Conservation (phyloP, 192 early-diverging fungal species). For the Rhizophagus clarus region DNA sequence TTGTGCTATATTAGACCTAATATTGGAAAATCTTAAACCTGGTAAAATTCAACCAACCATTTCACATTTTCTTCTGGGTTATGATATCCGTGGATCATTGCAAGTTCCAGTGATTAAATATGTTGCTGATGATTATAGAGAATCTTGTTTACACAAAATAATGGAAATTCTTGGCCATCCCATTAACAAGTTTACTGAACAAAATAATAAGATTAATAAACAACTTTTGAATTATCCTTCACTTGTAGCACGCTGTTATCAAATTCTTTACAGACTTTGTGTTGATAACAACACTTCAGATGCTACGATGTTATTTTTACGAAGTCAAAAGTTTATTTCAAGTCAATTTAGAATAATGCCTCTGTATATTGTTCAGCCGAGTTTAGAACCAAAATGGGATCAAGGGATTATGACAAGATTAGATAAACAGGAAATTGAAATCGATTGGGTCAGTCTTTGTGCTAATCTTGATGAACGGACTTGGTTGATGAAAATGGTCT, state of each 20-base stretch:
- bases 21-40: conserved; percentile 72
- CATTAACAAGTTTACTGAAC: conserved; percentile 37
- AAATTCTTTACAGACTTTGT: conserved; percentile 84
- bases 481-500: conserved; percentile 86
- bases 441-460: conserved; percentile 41
- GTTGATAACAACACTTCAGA: conserved; percentile 65
- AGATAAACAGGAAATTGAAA: conserved; percentile 33
- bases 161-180: conserved; percentile 61
- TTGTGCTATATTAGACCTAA: conserved; percentile 81
- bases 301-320: conserved; percentile 76
- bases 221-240: conserved; percentile 65
- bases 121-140: conserved; percentile 41
- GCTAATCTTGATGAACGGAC: conserved; percentile 81
- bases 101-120: conserved; percentile 31
- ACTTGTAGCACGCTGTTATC: conserved; percentile 86
- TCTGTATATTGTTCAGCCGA: conserved; percentile 34
- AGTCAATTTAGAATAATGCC: conserved; percentile 58
- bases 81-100: conserved; percentile 50
- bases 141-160: conserved; percentile 65
- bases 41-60: conserved; percentile 67
- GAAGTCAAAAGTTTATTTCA: conserved; percentile 79
- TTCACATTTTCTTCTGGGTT: conserved; percentile 91
- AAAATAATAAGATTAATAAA: conserved; percentile 35
- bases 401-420: conserved; percentile 31
- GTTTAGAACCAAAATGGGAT: conserved; percentile 28